phyloP scores from a whole-genome alignment of 2,329 filamentous ascomycete species.

The Metarhizium humberi region DNA sequence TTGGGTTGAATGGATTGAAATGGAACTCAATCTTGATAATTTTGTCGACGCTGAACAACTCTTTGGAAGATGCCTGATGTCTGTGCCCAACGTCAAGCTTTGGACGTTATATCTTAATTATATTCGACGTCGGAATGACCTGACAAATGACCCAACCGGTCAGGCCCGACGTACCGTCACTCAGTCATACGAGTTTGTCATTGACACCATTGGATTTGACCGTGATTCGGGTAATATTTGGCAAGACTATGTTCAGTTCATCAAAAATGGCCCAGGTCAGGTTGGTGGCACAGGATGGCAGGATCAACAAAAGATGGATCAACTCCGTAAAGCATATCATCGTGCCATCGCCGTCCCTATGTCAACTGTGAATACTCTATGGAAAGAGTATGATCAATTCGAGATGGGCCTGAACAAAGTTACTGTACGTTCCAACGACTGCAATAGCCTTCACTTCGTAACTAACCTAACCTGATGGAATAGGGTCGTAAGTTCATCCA shows the following conservation, averaged over 20 bases:
- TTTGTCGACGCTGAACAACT: slow-evolving; percentile 72
- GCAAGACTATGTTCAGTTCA: slow-evolving; percentile 91
- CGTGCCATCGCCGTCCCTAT: slow-evolving; percentile 82
- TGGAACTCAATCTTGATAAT: slow-evolving; percentile 84
- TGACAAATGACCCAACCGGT: slow-evolving; percentile 67
- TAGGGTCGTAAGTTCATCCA: slow-evolving; percentile 90
- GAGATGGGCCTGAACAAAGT: slow-evolving; percentile 91
- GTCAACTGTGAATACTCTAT: slow-evolving; percentile 70
- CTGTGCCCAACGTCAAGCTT: slow-evolving; percentile 72
- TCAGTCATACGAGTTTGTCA: slow-evolving; percentile 85
- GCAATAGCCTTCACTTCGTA: no score
- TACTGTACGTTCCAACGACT: slow-evolving; percentile 50
- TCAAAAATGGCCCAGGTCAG: slow-evolving; percentile 77
- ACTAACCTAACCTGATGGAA: slow-evolving; percentile 4
- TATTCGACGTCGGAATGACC: slow-evolving; percentile 80
- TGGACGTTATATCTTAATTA: slow-evolving; percentile 96
- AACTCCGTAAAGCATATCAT: slow-evolving; percentile 85
- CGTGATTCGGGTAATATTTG: slow-evolving; percentile 83
- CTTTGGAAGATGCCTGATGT: slow-evolving; percentile 70
- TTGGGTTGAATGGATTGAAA: slow-evolving; percentile 80
- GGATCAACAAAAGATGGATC: slow-evolving; percentile 96
- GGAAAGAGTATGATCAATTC: slow-evolving; percentile 97
- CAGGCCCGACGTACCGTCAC: slow-evolving; percentile 70
- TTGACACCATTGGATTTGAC: slow-evolving; percentile 83
- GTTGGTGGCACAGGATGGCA: slow-evolving; percentile 87